Evolutionary conservation across 176 grass and related monocot species (phyloP).

Genomic region (Ananas comosus): DNA sequence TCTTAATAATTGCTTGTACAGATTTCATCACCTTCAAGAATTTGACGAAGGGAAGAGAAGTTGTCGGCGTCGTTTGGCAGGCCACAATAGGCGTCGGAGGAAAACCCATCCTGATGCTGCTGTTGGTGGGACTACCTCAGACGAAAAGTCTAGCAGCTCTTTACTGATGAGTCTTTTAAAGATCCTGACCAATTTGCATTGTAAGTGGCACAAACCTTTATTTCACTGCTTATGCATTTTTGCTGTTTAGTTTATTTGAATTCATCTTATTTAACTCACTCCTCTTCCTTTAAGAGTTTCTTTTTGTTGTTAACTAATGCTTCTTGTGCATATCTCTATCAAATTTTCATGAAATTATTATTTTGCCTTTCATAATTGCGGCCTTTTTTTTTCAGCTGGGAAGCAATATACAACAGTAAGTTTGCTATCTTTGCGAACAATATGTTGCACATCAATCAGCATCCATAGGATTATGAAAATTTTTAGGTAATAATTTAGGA

Average conservation of each 20-base stretch:
- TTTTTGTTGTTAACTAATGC: too few species aligned
- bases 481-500: neutral
- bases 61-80: constrained; percentile 80
- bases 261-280: too few species aligned
- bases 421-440: neutral
- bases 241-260: too few species aligned
- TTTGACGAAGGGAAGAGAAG: constrained; percentile 99
- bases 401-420: neutral
- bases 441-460: neutral
- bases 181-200: constrained; percentile 66
- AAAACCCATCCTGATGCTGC: constrained; percentile 54
- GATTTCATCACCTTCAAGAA: constrained; percentile 91
- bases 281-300: too few species aligned
- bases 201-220: constrained; percentile 28
- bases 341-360: too few species aligned
- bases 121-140: constrained; percentile 32
- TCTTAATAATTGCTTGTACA: constrained; percentile 23
- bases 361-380: too few species aligned
- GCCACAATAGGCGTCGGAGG: constrained; percentile 85
- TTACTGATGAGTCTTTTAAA: constrained; percentile 75
- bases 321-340: too few species aligned
- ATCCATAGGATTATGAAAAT: neutral
- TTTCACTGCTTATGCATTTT: too few species aligned
- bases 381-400: too few species aligned
- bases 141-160: constrained; percentile 72